These are phyloP conservation scores for Fraxinus pennsylvanica DNA, from an alignment of 257 asterid species.

Conservation along the genomic window DNA sequence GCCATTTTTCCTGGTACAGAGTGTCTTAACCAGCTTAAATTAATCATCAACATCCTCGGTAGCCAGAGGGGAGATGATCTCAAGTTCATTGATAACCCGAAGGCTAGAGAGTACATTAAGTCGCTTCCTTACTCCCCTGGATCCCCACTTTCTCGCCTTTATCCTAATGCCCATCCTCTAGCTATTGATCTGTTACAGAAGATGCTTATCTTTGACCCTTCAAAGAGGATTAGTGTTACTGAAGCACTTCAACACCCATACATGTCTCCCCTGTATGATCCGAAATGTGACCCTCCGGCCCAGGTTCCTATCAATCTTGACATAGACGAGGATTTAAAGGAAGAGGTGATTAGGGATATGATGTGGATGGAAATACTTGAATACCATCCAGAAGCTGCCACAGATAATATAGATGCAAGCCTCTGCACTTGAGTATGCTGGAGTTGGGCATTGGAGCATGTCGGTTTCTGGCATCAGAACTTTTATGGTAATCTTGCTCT, in stretches of 20 bases:
- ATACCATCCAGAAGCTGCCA: constrained; percentile 53
- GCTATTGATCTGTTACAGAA: constrained; percentile 58
- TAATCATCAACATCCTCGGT: constrained; percentile 58
- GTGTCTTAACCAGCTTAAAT: constrained; percentile 62
- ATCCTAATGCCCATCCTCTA: constrained; percentile 53
- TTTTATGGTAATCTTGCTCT: background rate
- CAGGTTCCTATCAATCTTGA: constrained; percentile 51
- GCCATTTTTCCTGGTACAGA: constrained; percentile 66
- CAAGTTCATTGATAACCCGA: constrained; percentile 54
- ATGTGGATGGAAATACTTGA: constrained; percentile 62
- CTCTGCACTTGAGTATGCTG: background rate
- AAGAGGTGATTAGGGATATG: constrained; percentile 52
- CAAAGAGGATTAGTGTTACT: constrained; percentile 59
- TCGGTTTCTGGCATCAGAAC: constrained; percentile 16
- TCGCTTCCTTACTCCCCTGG: constrained; percentile 54
- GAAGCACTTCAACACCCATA: constrained; percentile 65
- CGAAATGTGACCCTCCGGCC: constrained; percentile 48
- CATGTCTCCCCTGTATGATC: constrained; percentile 56
- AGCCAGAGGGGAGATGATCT: constrained; percentile 57
- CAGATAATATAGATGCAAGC: constrained; percentile 22
- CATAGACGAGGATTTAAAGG: constrained; percentile 56
- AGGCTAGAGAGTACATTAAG: constrained; percentile 51
- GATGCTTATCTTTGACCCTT: constrained; percentile 68
- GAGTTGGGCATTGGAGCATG: background rate
- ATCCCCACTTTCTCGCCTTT: constrained; percentile 42